Conservation (phyloP, 108 stramenopile genomes). For the Poteriospumella lacustris region DNA sequence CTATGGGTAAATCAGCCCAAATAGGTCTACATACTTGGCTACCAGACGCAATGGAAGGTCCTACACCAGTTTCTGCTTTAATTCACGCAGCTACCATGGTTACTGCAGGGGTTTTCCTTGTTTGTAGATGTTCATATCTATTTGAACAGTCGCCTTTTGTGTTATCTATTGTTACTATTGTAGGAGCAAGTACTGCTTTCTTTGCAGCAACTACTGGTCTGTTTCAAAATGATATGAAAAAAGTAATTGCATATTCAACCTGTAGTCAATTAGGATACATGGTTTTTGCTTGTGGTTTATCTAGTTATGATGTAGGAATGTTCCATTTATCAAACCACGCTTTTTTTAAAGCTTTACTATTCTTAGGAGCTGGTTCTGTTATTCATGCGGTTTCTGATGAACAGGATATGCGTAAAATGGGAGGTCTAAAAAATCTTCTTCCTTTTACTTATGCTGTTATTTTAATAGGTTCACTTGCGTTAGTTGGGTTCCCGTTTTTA, state of each 20-base stretch:
- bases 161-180: slow-evolving; percentile 27
- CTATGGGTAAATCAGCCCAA: slow-evolving; percentile 48
- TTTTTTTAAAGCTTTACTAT: slow-evolving; percentile 50
- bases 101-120: slow-evolving; percentile 44
- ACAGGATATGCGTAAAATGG: slow-evolving; percentile 55
- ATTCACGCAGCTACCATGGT: slow-evolving; percentile 51
- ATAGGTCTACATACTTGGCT: slow-evolving; percentile 46
- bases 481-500: slow-evolving; percentile 49
- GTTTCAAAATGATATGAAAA: slow-evolving; percentile 49
- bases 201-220: slow-evolving; percentile 49
- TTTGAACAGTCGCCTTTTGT: slow-evolving; percentile 35
- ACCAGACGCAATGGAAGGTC: slow-evolving; percentile 47
- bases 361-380: slow-evolving; percentile 48
- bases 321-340: slow-evolving; percentile 48
- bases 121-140: slow-evolving; percentile 36
- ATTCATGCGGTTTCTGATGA: slow-evolving; percentile 50
- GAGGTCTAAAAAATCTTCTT: slow-evolving; percentile 38
- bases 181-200: slow-evolving; percentile 43
- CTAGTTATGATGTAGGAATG: slow-evolving; percentile 41
- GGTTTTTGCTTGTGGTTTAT: slow-evolving; percentile 23
- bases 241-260: slow-evolving; percentile 46
- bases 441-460: slow-evolving; percentile 47
- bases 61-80: slow-evolving; percentile 47
- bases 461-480: slow-evolving; percentile 44
- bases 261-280: slow-evolving; percentile 25